Percentiles rank a stretch among this genome's conserved stretches.
These are phyloP conservation scores for Macrolepiota dolichaula DNA, from an alignment of 768 basidiomycete genomes.

Conservation along the genomic window DNA sequence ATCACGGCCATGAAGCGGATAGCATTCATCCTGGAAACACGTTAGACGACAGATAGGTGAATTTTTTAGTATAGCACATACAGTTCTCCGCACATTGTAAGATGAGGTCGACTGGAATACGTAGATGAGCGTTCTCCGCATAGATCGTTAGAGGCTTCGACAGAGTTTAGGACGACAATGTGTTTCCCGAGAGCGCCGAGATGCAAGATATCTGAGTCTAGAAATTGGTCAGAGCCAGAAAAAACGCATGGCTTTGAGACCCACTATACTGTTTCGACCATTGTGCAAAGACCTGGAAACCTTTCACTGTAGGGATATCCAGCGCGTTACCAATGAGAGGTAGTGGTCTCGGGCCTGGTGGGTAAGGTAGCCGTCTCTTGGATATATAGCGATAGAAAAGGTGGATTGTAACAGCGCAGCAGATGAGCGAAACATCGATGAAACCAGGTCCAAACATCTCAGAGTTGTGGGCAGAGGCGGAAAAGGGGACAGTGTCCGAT, in stretches of 20 bases:
- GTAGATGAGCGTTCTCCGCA: constrained; percentile 1
- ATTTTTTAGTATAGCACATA: not conserved
- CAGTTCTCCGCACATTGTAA: not conserved
- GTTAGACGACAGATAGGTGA: not conserved
- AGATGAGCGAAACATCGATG: not conserved
- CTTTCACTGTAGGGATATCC: constrained; percentile 15
- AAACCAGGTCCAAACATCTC: not conserved
- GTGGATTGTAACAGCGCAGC: not conserved
- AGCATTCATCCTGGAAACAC: constrained; percentile 34
- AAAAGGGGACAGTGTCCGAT: not conserved
- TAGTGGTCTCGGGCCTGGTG: constrained; percentile 18
- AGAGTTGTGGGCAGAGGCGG: not conserved
- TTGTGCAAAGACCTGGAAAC: constrained; percentile 11
- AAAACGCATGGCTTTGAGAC: not conserved
- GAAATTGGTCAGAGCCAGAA: not conserved
- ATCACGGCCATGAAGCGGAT: constrained; percentile 35
- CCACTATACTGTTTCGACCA: constrained; percentile 19
- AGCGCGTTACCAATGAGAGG: constrained; percentile 20
- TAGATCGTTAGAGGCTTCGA: constrained; percentile 9
- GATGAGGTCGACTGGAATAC: not conserved
- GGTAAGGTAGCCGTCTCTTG: constrained; percentile 10
- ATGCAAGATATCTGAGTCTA: constrained; percentile 11
- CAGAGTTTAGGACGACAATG: constrained; percentile 14
- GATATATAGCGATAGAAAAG: not conserved
- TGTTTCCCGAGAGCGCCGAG: constrained; percentile 14